A percentile compares a stretch with the other conserved stretches of the same genome.
Evolutionary conservation across 2,329 filamentous ascomycete species (phyloP).

Genomic region (Pseudogymnoascus sp.): DNA sequence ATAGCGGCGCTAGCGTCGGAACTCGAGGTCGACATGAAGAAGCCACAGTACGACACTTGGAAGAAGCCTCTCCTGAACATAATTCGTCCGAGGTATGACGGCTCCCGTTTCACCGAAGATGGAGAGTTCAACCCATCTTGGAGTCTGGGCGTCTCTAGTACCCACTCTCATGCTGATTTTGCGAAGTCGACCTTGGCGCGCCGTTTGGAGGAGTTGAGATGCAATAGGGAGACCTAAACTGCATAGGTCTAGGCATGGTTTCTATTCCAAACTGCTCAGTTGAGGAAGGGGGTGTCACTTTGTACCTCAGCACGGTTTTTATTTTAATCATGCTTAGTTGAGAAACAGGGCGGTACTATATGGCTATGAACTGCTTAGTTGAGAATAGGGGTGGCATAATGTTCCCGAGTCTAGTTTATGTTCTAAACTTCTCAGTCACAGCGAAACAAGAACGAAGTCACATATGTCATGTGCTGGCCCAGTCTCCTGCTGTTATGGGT

Average conservation of each 20-base stretch:
- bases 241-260: neutral
- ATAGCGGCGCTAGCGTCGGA: too few species aligned
- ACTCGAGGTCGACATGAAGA: too few species aligned
- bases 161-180: neutral
- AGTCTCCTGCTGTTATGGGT: neutral
- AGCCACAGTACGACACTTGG: neutral
- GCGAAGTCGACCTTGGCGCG: neutral
- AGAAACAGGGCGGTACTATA: too few species aligned
- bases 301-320: too few species aligned
- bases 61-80: neutral
- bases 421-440: neutral
- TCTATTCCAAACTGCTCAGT: too few species aligned
- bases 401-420: neutral
- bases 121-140: neutral
- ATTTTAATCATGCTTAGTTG: too few species aligned
- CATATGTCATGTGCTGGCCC: neutral
- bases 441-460: too few species aligned
- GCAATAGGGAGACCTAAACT: neutral
- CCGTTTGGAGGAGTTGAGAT: neutral
- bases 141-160: neutral
- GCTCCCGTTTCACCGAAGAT: neutral
- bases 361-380: too few species aligned
- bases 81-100: neutral
- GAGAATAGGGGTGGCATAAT: too few species aligned
- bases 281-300: too few species aligned